Conservation (phyloP, 345 rosid species). For the Pugionium dolabratum region DNA sequence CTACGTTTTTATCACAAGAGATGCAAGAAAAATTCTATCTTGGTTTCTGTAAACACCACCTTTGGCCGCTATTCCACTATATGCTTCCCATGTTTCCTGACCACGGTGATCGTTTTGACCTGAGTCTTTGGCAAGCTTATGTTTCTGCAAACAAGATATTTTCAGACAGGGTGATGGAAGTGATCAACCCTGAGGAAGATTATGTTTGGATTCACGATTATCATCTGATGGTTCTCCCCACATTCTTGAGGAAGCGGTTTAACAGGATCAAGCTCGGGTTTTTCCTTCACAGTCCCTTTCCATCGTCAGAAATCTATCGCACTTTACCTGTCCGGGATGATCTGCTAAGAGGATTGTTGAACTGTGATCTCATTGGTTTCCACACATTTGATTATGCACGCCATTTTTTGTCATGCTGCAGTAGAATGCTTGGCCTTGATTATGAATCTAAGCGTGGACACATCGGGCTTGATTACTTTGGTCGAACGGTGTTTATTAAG, state of each 20-base stretch:
- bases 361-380: conserved; percentile 76
- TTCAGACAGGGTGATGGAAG: conserved; percentile 82
- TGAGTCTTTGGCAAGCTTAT: conserved; percentile 73
- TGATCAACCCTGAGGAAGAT: conserved; percentile 73
- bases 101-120: conserved; percentile 76
- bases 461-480: conserved; percentile 82
- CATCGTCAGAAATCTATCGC: conserved; percentile 78
- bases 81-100: conserved; percentile 87
- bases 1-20: conserved; percentile 64
- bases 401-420: conserved; percentile 78
- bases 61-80: conserved; percentile 86
- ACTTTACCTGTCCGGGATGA: conserved; percentile 74
- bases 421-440: conserved; percentile 85
- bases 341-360: conserved; percentile 63
- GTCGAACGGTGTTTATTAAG: conserved; percentile 72
- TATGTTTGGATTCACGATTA: conserved; percentile 84
- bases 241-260: conserved; percentile 72
- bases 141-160: conserved; percentile 76
- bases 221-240: conserved; percentile 81
- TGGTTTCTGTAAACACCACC: conserved; percentile 76
- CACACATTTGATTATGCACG: conserved; percentile 84
- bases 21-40: conserved; percentile 64
- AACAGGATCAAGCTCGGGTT: conserved; percentile 73
- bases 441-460: conserved; percentile 85
- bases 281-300: conserved; percentile 84